These are phyloP conservation scores for Penicillium sp. DNA, from an alignment of 2,329 filamentous ascomycete genomes.

Conservation along the genomic window DNA sequence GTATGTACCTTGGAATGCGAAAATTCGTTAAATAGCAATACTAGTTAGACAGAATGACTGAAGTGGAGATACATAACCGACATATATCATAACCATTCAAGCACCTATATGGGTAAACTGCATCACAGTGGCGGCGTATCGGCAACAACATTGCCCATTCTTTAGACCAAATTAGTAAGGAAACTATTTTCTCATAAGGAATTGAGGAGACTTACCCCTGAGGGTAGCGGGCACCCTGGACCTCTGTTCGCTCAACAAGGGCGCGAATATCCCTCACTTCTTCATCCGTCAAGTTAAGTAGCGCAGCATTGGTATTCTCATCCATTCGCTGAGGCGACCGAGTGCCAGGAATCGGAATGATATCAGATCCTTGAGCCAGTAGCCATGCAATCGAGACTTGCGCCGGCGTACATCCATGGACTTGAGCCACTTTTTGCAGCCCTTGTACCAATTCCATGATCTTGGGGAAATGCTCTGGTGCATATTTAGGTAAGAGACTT, in stretches of 20 bases:
- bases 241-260: slow-evolving; percentile 16
- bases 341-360: slow-evolving; percentile 32
- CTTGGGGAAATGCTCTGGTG: slow-evolving; percentile 53
- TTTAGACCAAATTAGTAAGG: not conserved
- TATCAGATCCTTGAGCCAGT: slow-evolving; percentile 52
- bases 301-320: slow-evolving; percentile 17
- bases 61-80: not conserved
- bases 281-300: slow-evolving; percentile 18
- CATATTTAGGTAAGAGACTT: slow-evolving; percentile 48
- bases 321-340: slow-evolving; percentile 22
- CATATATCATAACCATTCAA: too few species aligned
- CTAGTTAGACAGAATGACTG: not conserved
- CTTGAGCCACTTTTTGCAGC: slow-evolving; percentile 51
- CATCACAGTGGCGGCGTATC: not conserved
- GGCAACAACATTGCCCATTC: not conserved
- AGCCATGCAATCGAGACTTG: slow-evolving; percentile 67
- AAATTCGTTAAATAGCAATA: not conserved
- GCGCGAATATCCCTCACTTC: slow-evolving; percentile 21
- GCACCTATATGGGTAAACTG: not conserved
- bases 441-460: slow-evolving; percentile 55
- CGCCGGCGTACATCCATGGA: slow-evolving; percentile 56
- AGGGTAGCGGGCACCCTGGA: slow-evolving; percentile 20
- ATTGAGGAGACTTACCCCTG: slow-evolving; percentile 12
- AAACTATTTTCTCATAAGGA: too few species aligned
- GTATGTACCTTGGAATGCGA: too few species aligned